Evolutionary conservation across 352 stramenopile genomes (phyloP).

Genomic region (Phytophthora cajani): DNA sequence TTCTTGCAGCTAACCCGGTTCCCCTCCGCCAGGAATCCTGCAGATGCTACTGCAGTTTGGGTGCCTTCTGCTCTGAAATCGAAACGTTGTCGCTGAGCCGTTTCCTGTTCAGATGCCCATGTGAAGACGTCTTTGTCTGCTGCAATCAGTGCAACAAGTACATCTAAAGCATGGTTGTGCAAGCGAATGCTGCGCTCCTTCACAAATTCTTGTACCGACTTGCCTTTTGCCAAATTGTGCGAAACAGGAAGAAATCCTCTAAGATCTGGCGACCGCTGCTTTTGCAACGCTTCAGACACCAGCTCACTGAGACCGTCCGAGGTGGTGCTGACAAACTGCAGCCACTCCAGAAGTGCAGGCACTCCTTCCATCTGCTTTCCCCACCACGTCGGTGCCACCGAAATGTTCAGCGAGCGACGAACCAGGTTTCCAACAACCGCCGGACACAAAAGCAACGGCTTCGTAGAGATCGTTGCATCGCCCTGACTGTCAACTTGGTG

Average conservation of each 20-base stretch:
- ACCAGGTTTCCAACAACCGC: constrained; percentile 57
- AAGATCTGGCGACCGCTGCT: constrained; percentile 47
- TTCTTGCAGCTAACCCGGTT: constrained; percentile 57
- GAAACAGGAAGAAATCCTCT: constrained; percentile 46
- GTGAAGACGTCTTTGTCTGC: constrained; percentile 34
- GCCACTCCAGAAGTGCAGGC: constrained; percentile 70
- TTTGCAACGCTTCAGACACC: constrained; percentile 69
- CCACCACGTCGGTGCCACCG: constrained; percentile 72
- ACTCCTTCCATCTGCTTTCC: constrained; percentile 67
- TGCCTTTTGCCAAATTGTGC: constrained; percentile 25
- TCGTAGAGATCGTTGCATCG: constrained; percentile 53
- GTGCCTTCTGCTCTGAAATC: constrained; percentile 35
- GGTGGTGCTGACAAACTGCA: constrained; percentile 66
- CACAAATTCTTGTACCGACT: constrained; percentile 43
- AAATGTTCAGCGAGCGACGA: constrained; percentile 74
- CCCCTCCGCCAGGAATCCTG: constrained; percentile 38
- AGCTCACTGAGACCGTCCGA: constrained; percentile 80
- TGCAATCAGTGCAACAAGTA: constrained; percentile 27
- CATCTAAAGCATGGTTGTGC: constrained; percentile 39
- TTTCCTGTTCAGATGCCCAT: constrained; percentile 48
- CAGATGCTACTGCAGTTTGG: constrained; percentile 20
- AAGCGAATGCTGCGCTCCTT: constrained; percentile 45
- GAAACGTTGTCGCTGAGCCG: constrained; percentile 40
- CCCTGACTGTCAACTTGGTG: constrained; percentile 69
- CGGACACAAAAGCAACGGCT: constrained; percentile 57